phyloP scores from a whole-genome alignment of 306 rosid genomes.

The Carpinus fangiana region DNA sequence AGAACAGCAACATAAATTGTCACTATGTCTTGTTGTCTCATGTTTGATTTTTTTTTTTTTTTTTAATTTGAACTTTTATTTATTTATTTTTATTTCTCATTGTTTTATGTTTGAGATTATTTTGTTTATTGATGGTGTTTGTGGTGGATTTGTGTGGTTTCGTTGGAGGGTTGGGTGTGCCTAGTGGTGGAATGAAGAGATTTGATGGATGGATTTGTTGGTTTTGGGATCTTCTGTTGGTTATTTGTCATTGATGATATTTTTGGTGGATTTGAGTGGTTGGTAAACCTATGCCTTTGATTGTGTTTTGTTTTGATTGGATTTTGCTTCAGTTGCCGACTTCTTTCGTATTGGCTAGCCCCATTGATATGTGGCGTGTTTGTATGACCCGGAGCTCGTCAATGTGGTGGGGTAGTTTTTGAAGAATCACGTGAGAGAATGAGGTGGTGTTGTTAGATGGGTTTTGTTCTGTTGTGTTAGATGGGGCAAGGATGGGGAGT shows the following conservation, averaged over 20 bases:
- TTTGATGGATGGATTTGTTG: background rate
- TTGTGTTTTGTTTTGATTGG: background rate
- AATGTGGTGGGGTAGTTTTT: background rate
- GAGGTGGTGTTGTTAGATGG: background rate
- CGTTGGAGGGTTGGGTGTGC: background rate
- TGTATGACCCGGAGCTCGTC: background rate
- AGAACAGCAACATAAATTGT: background rate
- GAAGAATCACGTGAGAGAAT: background rate
- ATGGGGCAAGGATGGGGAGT: background rate
- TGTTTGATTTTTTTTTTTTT: too few relatives aligned
- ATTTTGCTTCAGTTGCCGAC: background rate
- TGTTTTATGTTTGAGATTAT: too few relatives aligned
- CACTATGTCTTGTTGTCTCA: background rate
- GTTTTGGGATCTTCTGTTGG: background rate
- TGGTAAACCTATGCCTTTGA: background rate
- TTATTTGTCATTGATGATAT: background rate
- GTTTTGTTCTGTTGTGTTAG: background rate
- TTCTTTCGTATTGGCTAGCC: background rate
- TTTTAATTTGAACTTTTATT: background rate
- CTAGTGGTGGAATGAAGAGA: background rate
- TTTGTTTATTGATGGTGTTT: background rate
- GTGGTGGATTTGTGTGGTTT: background rate
- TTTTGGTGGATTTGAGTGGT: background rate
- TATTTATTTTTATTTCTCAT: too few relatives aligned
- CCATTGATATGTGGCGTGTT: background rate